These are phyloP conservation scores for Dryadomyces quercivorus DNA, from an alignment of 2,329 filamentous ascomycete genomes.

Conservation along the genomic window DNA sequence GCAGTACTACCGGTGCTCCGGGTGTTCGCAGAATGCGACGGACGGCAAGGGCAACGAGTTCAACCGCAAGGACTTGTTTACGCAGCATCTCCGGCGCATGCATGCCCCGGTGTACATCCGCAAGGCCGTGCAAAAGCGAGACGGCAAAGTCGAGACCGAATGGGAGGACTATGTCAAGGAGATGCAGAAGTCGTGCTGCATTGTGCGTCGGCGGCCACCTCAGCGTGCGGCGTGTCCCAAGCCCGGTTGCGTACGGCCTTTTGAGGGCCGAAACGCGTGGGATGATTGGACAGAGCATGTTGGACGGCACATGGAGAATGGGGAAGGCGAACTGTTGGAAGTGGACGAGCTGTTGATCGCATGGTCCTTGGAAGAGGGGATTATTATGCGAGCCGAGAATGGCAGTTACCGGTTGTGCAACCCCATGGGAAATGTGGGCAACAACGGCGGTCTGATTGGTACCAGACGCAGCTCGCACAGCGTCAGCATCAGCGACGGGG, in stretches of 20 bases:
- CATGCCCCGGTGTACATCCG: conserved; percentile 61
- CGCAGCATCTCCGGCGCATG: conserved; percentile 89
- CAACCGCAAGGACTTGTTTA: conserved; percentile 92
- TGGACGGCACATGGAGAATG: conserved; percentile 75
- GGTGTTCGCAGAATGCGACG: conserved; percentile 39
- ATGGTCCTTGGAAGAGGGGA: conserved; percentile 52
- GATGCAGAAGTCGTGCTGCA: conserved; percentile 64
- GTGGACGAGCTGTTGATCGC: conserved; percentile 45
- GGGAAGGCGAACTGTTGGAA: conserved; percentile 43
- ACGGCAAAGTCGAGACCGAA: conserved; percentile 46
- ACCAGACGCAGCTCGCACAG: neutral
- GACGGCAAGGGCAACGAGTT: conserved; percentile 59
- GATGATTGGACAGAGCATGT: conserved; percentile 89
- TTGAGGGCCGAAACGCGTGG: conserved; percentile 66
- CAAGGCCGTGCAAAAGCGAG: conserved; percentile 42
- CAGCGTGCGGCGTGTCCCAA: conserved; percentile 58
- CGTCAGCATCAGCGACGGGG: neutral
- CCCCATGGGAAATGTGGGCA: conserved; percentile 23
- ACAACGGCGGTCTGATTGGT: conserved; percentile 2
- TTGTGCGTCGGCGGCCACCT: conserved; percentile 56
- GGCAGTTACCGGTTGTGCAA: conserved; percentile 43
- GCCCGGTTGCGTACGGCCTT: conserved; percentile 57
- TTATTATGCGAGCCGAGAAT: conserved; percentile 45
- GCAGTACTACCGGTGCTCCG: conserved; percentile 51
- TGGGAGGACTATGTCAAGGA: conserved; percentile 56